Conservation (phyloP, 2,329 filamentous ascomycete species). For the Phoma sp. region DNA sequence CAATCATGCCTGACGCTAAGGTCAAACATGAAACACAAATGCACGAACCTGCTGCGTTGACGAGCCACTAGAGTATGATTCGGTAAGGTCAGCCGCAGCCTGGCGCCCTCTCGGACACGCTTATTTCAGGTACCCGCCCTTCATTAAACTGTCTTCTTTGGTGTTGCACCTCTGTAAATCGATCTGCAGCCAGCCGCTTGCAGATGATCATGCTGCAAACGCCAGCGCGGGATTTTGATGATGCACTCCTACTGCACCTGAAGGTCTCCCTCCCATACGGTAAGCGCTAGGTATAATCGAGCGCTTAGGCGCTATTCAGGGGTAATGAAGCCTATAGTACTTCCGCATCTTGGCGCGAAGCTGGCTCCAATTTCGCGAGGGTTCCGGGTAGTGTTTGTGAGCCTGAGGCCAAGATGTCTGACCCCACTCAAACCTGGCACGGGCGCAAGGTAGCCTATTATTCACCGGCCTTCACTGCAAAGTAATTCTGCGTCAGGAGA, state of each 20-base stretch:
- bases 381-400: conserved; percentile 1
- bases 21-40: conserved; percentile 44
- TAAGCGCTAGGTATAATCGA: conserved; percentile 10
- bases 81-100: conserved; percentile 32
- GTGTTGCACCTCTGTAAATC: conserved; percentile 1
- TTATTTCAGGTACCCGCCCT: conserved; percentile 41
- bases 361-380: conserved; percentile 20
- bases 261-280: too few relatives aligned
- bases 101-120: conserved; percentile 39
- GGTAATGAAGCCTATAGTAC: conserved; percentile 3
- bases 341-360: conserved; percentile 11
- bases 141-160: conserved; percentile 29
- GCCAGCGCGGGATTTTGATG: conserved; percentile 15
- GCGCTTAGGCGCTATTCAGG: conserved; percentile 16
- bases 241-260: neutral
- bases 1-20: conserved; percentile 33
- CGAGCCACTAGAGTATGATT: conserved; percentile 23
- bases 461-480: neutral
- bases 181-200: conserved; percentile 10
- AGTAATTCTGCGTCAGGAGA: neutral
- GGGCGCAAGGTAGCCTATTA: conserved; percentile 7
- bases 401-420: conserved; percentile 24
- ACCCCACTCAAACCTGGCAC: conserved; percentile 16
- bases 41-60: conserved; percentile 23
- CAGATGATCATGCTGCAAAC: conserved; percentile 18